Conservation (phyloP, 108 stramenopile species). For the Discostella pseudostelligera region DNA sequence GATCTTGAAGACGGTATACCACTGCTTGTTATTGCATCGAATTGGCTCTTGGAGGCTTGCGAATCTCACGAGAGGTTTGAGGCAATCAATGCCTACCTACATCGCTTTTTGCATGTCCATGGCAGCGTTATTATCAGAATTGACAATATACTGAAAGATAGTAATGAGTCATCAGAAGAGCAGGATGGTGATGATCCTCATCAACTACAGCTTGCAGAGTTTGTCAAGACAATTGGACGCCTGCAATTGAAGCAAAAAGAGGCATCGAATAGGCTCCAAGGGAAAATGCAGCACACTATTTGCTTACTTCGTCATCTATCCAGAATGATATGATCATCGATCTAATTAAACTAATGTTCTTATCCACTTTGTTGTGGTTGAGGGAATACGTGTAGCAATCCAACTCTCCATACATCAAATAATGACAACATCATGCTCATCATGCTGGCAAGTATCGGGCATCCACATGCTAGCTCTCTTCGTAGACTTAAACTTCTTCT, state of each 20-base stretch:
- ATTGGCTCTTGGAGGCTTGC: slow-evolving; percentile 76
- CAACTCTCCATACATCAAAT: too few species aligned
- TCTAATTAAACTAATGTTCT: too few species aligned
- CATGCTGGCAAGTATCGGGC: too few species aligned
- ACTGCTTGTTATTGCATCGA: slow-evolving; percentile 59
- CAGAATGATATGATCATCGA: slow-evolving; percentile 84
- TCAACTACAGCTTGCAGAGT: slow-evolving; percentile 39
- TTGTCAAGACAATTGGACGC: slow-evolving; percentile 47
- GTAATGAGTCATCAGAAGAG: slow-evolving; percentile 9
- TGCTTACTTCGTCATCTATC: slow-evolving; percentile 82
- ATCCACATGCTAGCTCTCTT: too few species aligned
- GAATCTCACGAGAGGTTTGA: slow-evolving; percentile 77
- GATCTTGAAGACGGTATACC: slow-evolving; percentile 84
- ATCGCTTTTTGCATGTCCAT: slow-evolving; percentile 82
- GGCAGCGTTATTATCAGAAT: slow-evolving; percentile 62
- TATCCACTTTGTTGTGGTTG: too few species aligned
- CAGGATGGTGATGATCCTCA: slow-evolving; percentile 21
- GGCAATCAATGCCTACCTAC: slow-evolving; percentile 85
- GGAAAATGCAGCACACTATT: slow-evolving; percentile 76
- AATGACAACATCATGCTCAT: too few species aligned
- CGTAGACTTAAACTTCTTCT: too few species aligned
- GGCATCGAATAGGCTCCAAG: slow-evolving; percentile 57
- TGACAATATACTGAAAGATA: slow-evolving; percentile 33
- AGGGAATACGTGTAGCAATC: too few species aligned
- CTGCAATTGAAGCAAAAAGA: slow-evolving; percentile 50